A percentile compares a stretch with the other conserved stretches of the same genome.
These are phyloP conservation scores for Blechomonas ayalai DNA, from an alignment of 208 protist genomes.

Conservation along the genomic window DNA sequence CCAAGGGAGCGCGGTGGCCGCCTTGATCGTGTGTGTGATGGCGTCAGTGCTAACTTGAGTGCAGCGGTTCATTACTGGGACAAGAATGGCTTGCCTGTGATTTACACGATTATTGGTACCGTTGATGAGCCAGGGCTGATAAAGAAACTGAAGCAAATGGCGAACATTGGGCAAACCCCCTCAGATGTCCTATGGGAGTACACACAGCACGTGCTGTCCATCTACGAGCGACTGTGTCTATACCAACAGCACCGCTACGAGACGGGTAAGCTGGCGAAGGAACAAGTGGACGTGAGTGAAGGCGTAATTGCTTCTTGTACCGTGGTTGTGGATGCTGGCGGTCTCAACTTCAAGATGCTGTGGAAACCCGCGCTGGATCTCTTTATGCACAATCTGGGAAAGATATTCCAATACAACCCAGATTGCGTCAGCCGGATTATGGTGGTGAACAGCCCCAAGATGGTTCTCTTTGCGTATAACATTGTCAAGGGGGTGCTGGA, in stretches of 20 bases:
- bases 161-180: conserved; percentile 21
- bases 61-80: conserved; percentile 33
- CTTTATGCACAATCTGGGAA: conserved; percentile 24
- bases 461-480: conserved; percentile 55
- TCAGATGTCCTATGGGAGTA: conserved; percentile 24
- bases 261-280: conserved; percentile 4
- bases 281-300: conserved; percentile 13
- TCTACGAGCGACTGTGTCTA: conserved; percentile 6
- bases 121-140: conserved; percentile 17
- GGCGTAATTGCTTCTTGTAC: conserved; percentile 34
- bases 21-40: conserved; percentile 25
- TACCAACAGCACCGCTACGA: conserved; percentile 15
- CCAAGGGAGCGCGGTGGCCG: conserved; percentile 2
- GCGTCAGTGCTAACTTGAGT: conserved; percentile 14
- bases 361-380: conserved; percentile 46
- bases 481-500: conserved; percentile 45
- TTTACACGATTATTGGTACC: conserved; percentile 27
- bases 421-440: conserved; percentile 54
- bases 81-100: conserved; percentile 21
- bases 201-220: conserved; percentile 7
- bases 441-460: conserved; percentile 52
- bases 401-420: conserved; percentile 33
- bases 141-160: conserved; percentile 17
- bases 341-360: conserved; percentile 54
- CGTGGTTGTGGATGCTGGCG: conserved; percentile 40